A percentile compares a stretch with the other conserved stretches of the same genome.
These are phyloP conservation scores for Lasiodiplodia hormozganensis DNA, from an alignment of 2,329 filamentous ascomycete species.

Conservation along the genomic window DNA sequence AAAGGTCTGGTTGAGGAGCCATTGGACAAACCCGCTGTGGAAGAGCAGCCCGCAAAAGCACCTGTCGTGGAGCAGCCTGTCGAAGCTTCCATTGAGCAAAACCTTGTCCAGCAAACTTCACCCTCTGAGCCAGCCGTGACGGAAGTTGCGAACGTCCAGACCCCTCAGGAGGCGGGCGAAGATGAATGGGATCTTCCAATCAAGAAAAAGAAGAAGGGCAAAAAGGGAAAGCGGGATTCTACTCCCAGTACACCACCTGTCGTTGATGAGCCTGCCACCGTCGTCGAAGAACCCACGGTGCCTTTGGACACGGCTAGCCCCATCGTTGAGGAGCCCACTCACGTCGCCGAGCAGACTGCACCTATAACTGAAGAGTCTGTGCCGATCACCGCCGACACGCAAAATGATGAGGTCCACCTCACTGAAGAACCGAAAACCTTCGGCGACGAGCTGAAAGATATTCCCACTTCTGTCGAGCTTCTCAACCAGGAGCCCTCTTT, in stretches of 20 bases:
- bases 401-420: background rate
- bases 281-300: background rate
- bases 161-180: constrained; percentile 15
- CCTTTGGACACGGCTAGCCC: background rate
- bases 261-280: background rate
- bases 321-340: background rate
- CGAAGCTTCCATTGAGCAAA: background rate
- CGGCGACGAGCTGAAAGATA: background rate
- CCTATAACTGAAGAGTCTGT: background rate
- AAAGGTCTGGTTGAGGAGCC: background rate
- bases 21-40: background rate
- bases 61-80: background rate
- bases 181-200: constrained; percentile 28
- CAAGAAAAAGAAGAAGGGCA: constrained; percentile 37
- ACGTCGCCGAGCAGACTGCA: background rate
- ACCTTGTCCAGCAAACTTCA: background rate
- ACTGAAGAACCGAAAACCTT: background rate
- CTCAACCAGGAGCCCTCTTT: background rate
- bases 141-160: constrained; percentile 15
- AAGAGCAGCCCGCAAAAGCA: background rate
- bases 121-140: background rate
- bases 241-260: background rate
- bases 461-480: background rate
- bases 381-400: background rate
- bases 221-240: constrained; percentile 32